Conservation (phyloP, 805 yeast genomes). For the Yarrowia deformans region DNA sequence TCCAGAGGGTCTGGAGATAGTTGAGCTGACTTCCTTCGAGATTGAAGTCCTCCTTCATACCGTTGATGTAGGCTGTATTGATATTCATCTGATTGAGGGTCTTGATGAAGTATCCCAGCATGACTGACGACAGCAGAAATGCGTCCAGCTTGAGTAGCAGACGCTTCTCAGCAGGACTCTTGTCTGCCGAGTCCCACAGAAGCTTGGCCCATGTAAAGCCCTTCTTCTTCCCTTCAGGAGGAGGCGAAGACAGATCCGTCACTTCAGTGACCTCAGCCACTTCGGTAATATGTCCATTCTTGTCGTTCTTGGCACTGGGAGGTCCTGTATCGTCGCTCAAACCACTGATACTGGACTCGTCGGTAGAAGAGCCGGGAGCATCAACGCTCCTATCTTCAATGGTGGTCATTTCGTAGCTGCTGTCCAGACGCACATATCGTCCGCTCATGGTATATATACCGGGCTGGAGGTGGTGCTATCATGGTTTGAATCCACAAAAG, state of each 20-base stretch:
- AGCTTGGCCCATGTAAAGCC: conserved; percentile 22
- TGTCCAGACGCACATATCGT: background rate
- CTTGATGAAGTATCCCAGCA: conserved; percentile 58
- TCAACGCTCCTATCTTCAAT: background rate
- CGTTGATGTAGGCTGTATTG: conserved; percentile 58
- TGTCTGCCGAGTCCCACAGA: conserved; percentile 50
- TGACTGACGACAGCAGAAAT: conserved; percentile 54
- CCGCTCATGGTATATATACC: conserved; percentile 16
- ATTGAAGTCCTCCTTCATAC: conserved; percentile 56
- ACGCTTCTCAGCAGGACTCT: conserved; percentile 51
- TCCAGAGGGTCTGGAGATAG: conserved; percentile 49
- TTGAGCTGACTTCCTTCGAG: conserved; percentile 57
- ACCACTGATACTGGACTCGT: conserved; percentile 11
- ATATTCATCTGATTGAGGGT: conserved; percentile 51
- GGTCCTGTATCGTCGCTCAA: background rate
- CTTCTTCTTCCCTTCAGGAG: background rate
- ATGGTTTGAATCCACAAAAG: background rate
- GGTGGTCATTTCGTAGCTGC: conserved; percentile 19
- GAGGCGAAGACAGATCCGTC: background rate
- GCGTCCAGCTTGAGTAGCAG: conserved; percentile 53
- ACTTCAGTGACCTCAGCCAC: conserved; percentile 6
- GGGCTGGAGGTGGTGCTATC: background rate
- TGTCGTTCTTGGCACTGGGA: background rate
- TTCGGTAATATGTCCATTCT: background rate
- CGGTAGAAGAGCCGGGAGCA: background rate